These are phyloP conservation scores for Phytomonas sp. DNA, from an alignment of 208 protist genomes.

Conservation along the genomic window DNA sequence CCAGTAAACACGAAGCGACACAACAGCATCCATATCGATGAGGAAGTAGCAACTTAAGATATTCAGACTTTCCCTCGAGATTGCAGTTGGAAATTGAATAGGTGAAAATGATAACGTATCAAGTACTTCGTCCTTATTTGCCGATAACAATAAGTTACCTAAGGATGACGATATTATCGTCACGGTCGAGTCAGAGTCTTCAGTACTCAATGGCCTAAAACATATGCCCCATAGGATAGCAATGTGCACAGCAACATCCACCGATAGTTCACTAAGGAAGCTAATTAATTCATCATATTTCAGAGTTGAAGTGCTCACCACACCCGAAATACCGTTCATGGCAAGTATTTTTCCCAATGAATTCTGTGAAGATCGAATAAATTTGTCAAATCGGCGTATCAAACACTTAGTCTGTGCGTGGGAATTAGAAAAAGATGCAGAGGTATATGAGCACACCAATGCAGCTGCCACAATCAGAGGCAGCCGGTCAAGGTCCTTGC, in stretches of 20 bases:
- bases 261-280: not conserved
- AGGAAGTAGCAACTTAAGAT: not conserved
- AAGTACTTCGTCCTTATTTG: not conserved
- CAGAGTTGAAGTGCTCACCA: not conserved
- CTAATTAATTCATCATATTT: not conserved
- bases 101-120: not conserved
- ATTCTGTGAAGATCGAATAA: not conserved
- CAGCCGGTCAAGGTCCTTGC: not conserved
- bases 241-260: not conserved
- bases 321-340: not conserved
- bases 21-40: not conserved
- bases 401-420: not conserved
- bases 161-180: not conserved
- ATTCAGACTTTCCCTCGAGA: not conserved
- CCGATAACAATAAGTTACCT: not conserved
- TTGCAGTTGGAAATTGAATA: not conserved
- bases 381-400: not conserved
- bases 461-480: not conserved
- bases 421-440: not conserved
- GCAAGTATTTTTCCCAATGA: not conserved
- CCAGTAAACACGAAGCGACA: not conserved
- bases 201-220: not conserved
- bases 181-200: not conserved
- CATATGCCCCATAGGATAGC: not conserved
- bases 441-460: not conserved